phyloP scores from a whole-genome alignment of 73 alveolate genomes.

The Paramecium pentaurelia region DNA sequence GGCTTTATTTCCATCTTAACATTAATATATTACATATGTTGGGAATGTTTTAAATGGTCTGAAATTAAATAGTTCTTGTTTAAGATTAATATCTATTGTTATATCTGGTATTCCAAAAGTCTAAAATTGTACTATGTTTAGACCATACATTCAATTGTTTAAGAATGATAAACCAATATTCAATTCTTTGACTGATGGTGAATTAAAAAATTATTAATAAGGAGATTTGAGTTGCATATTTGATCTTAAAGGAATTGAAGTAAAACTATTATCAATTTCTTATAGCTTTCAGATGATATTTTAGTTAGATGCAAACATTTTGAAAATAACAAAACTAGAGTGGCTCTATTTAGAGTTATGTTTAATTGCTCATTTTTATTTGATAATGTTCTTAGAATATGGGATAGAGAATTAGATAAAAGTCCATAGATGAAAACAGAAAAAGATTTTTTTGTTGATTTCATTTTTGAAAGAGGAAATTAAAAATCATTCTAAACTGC shows the following conservation, averaged over 20 bases:
- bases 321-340: slow-evolving; percentile 3
- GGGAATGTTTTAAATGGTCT: slow-evolving; percentile 29
- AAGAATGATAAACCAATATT: neutral
- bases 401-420: slow-evolving; percentile 42
- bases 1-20: slow-evolving; percentile 37
- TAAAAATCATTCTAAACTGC: slow-evolving; percentile 21
- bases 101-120: slow-evolving; percentile 29
- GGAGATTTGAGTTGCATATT: slow-evolving; percentile 38
- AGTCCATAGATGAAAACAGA: neutral
- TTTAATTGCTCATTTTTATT: slow-evolving; percentile 29
- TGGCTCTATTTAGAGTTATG: slow-evolving; percentile 11
- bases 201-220: neutral
- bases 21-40: slow-evolving; percentile 14
- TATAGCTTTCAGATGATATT: slow-evolving; percentile 33
- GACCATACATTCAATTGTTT: slow-evolving; percentile 19
- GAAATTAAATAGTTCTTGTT: neutral
- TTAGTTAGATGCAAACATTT: slow-evolving; percentile 39
- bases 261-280: neutral
- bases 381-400: neutral
- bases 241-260: slow-evolving; percentile 42
- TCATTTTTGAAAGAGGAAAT: slow-evolving; percentile 44
- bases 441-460: slow-evolving; percentile 31
- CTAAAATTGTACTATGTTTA: neutral
- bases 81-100: slow-evolving; percentile 27
- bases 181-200: neutral